Percentiles rank a stretch among this genome's conserved stretches.
Evolutionary conservation across 1,139 yeast genomes (phyloP).

Genomic region (Diutina siamensis): DNA sequence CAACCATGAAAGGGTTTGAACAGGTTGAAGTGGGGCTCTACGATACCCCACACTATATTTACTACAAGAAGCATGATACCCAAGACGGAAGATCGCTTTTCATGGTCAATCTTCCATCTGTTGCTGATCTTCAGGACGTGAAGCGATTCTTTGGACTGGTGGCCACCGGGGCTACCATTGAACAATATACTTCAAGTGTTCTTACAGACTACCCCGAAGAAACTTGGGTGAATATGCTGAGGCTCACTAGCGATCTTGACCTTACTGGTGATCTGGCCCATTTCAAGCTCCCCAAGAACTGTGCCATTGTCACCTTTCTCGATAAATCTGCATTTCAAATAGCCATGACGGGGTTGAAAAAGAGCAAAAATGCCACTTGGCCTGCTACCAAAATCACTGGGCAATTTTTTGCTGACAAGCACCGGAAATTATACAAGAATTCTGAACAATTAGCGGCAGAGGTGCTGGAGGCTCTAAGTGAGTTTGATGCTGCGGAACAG

Average conservation of each 20-base stretch:
- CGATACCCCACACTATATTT: slow-evolving; percentile 33
- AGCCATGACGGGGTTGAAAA: slow-evolving; percentile 52
- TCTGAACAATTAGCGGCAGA: slow-evolving; percentile 32
- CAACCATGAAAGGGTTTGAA: slow-evolving; percentile 4
- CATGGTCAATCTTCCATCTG: slow-evolving; percentile 65
- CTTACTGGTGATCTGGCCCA: slow-evolving; percentile 11
- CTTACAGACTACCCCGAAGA: slow-evolving; percentile 35
- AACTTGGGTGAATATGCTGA: slow-evolving; percentile 45
- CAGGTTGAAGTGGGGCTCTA: not conserved
- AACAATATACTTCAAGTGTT: slow-evolving; percentile 28
- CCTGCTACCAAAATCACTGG: slow-evolving; percentile 16
- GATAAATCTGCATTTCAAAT: slow-evolving; percentile 65
- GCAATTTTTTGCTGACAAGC: slow-evolving; percentile 18
- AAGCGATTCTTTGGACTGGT: slow-evolving; percentile 49
- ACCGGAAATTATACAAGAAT: slow-evolving; percentile 28
- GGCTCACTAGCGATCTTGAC: slow-evolving; percentile 50
- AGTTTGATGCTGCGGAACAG: slow-evolving; percentile 64
- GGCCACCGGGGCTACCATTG: slow-evolving; percentile 52
- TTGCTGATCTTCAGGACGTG: slow-evolving; percentile 39
- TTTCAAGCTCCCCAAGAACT: slow-evolving; percentile 49
- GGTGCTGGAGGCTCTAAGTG: slow-evolving; percentile 50
- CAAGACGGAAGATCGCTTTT: slow-evolving; percentile 43
- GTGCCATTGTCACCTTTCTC: slow-evolving; percentile 63
- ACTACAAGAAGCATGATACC: slow-evolving; percentile 53
- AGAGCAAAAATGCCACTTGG: slow-evolving; percentile 15